These are phyloP conservation scores for Fusarium kyushuense DNA, from an alignment of 2,329 filamentous ascomycete species.

Conservation along the genomic window DNA sequence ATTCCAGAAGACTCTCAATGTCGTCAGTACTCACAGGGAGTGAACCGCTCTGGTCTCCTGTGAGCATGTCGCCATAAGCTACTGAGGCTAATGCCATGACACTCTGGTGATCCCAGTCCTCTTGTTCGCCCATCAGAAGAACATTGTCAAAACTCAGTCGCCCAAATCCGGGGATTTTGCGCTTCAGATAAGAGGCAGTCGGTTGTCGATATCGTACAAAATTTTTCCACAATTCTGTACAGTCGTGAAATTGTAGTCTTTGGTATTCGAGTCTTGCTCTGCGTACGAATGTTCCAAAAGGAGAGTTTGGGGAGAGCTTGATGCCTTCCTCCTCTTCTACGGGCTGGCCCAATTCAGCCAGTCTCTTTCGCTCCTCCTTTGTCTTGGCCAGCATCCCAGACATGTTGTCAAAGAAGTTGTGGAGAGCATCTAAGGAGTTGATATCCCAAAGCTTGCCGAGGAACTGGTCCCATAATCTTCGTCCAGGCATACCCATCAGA, in stretches of 20 bases:
- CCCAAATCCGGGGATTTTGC: slow-evolving; percentile 70
- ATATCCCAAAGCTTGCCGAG: slow-evolving; percentile 85
- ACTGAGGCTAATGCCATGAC: slow-evolving; percentile 61
- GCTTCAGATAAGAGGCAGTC: slow-evolving; percentile 74
- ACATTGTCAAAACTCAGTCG: slow-evolving; percentile 69
- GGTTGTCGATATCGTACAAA: slow-evolving; percentile 85
- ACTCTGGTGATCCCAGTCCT: slow-evolving; percentile 62
- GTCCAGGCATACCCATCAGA: slow-evolving; percentile 73
- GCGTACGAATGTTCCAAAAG: slow-evolving; percentile 84
- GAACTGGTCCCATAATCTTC: slow-evolving; percentile 89
- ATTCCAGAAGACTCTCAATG: slow-evolving; percentile 83
- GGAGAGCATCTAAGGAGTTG: slow-evolving; percentile 83
- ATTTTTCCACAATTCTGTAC: slow-evolving; percentile 81
- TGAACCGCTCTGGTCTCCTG: slow-evolving; percentile 55
- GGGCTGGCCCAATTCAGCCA: slow-evolving; percentile 60
- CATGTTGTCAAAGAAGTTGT: slow-evolving; percentile 77
- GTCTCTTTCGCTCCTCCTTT: slow-evolving; percentile 69
- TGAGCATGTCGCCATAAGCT: slow-evolving; percentile 65
- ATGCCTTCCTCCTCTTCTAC: slow-evolving; percentile 66
- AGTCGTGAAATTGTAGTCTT: slow-evolving; percentile 82
- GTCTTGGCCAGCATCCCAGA: slow-evolving; percentile 69
- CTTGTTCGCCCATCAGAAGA: slow-evolving; percentile 61
- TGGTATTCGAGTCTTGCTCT: slow-evolving; percentile 83
- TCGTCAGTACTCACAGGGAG: slow-evolving; percentile 79
- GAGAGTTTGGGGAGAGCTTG: slow-evolving; percentile 77